Evolutionary conservation across 495 filamentous ascomycete genomes (phyloP), one percentile per base, ranked within the genome.

Genomic region (Melanomma pulvis-pyrius): DNA sequence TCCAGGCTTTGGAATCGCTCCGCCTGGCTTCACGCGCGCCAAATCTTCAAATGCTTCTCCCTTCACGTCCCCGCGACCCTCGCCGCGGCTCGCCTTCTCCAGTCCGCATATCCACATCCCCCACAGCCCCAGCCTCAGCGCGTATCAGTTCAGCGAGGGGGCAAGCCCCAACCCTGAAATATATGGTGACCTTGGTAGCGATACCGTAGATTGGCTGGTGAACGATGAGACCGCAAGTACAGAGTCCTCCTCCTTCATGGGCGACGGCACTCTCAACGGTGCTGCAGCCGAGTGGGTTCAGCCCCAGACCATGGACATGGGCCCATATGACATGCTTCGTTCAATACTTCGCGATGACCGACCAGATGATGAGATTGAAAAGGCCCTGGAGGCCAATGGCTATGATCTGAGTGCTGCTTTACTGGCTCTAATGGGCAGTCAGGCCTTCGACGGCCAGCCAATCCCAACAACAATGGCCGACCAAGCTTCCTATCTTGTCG

Each of bases 201-300:
- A 98, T 74, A 93, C 91, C 67, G 91, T 98, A 46, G 93, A 97
- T 74, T 98, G 94, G 96, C 81, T 98, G 39, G 91, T 97, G 44
- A 92, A 87, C 64, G 96, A 99, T 71, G 93, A 97, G 78, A 85
- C 87, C 58, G 83, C 84, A 41, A 96, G 90, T 72, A 85, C 85
- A 21, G 62, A 62, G 53, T 84, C 84, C 28, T 88, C 91, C 13
- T 97, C 92, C 12, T 85, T 87, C 3, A 66, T 78, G 11, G 77
- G 73, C 15, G 76, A 77, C 25, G 85, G 84, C 59, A 89, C 85
- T 24, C 81, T 89, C 29, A 88, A 91, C 65, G 90, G 89, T 59
- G 88, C 88, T 21, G 90, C 88, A 8, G 88, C 92, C 17, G 87
- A 93, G 60, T 96, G 91, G 71, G 85, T 91, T 63, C 86, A 90